Conservation (phyloP, 1,284 basidiomycete genomes). For the Cryptococcus amylolentus region DNA sequence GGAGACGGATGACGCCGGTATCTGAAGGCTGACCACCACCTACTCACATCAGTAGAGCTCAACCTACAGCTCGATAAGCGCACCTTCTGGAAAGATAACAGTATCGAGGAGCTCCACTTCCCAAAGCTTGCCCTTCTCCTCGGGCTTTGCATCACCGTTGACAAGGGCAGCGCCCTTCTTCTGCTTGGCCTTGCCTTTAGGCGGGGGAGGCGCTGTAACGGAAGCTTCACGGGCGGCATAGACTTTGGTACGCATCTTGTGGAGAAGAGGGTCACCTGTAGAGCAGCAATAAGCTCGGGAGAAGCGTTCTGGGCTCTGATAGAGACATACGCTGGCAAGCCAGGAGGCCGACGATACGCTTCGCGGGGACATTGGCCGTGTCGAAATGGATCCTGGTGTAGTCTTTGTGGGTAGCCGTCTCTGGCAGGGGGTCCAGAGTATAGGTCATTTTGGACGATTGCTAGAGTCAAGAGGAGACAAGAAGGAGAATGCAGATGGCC, state of each 20-base stretch:
- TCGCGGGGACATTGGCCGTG: conserved; percentile 32
- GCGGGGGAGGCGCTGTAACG: conserved; percentile 29
- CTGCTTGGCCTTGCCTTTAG: conserved; percentile 38
- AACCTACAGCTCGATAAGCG: neutral
- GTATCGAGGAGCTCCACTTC: conserved; percentile 71
- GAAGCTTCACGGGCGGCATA: conserved; percentile 22
- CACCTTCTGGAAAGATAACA: conserved; percentile 75
- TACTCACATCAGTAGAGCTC: conserved; percentile 14
- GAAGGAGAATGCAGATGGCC: neutral
- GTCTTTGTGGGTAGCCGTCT: conserved; percentile 37
- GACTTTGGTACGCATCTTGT: conserved; percentile 32
- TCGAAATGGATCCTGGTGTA: conserved; percentile 47
- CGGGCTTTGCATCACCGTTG: neutral
- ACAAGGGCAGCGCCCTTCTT: conserved; percentile 13
- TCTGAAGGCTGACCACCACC: conserved; percentile 84
- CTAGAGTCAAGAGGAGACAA: neutral
- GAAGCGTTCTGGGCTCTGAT: too few species aligned
- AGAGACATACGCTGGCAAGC: conserved; percentile 49
- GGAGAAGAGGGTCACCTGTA: conserved; percentile 47
- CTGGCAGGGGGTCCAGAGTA: conserved; percentile 27
- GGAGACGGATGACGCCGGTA: conserved; percentile 59
- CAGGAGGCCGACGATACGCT: conserved; percentile 48
- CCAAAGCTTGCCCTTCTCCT: conserved; percentile 34
- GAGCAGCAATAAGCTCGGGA: neutral
- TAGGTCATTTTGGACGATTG: conserved; percentile 25